Conservation (phyloP, 148 eudicot species). For the Rhododendron ovatum region DNA sequence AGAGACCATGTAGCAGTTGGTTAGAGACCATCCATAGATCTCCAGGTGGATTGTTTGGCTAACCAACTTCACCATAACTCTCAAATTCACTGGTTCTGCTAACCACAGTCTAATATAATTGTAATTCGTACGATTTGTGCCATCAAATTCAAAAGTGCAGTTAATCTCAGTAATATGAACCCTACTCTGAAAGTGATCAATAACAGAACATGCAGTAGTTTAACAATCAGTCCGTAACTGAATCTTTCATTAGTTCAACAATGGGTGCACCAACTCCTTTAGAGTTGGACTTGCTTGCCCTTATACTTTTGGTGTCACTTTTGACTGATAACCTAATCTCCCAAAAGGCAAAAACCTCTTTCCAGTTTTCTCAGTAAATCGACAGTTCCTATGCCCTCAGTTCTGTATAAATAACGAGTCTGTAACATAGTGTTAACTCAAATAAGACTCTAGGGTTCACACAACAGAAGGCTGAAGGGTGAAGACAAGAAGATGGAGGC, state of each 20-base stretch:
- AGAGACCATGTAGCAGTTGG: background rate
- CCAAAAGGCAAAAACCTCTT: background rate
- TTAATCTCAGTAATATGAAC: background rate
- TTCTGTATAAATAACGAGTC: background rate
- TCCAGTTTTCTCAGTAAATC: background rate
- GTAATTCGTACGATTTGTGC: background rate
- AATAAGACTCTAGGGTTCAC: background rate
- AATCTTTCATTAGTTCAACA: background rate
- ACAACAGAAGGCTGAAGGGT: background rate
- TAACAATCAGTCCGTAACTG: background rate
- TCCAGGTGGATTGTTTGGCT: background rate
- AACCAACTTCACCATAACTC: background rate
- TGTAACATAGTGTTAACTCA: background rate
- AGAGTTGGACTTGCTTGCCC: background rate
- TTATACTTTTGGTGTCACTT: background rate
- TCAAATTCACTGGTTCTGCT: background rate
- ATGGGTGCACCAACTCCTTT: background rate
- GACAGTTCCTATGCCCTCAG: background rate
- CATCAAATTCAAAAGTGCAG: background rate
- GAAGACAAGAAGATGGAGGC: constrained; percentile 29
- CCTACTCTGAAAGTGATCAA: background rate
- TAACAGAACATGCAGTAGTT: background rate
- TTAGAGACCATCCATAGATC: background rate
- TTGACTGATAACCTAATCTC: background rate
- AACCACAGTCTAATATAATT: background rate